phyloP scores from a whole-genome alignment of 306 rosid genomes.

The Trifolium dubium region DNA sequence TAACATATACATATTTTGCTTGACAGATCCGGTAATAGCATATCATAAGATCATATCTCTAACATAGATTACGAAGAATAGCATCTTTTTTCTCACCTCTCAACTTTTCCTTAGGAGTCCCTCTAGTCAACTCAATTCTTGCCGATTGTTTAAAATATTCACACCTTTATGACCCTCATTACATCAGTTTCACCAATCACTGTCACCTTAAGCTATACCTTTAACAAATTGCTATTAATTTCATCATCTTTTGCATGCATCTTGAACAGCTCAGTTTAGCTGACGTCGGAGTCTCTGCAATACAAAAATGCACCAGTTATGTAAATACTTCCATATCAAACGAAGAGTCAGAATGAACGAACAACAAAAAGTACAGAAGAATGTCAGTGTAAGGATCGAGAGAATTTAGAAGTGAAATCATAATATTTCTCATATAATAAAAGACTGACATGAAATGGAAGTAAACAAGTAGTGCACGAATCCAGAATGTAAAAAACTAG shows the following conservation, averaged over 20 bases:
- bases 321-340: slow-evolving; percentile 27
- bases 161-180: slow-evolving; percentile 56
- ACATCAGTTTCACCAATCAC: slow-evolving; percentile 68
- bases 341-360: slow-evolving; percentile 9
- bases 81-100: slow-evolving; percentile 48
- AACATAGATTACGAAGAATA: slow-evolving; percentile 39
- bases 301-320: slow-evolving; percentile 40
- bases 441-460: slow-evolving; percentile 12
- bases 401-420: slow-evolving; percentile 32
- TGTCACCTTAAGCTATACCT: slow-evolving; percentile 29
- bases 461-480: neutral
- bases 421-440: slow-evolving; percentile 39
- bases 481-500: slow-evolving; percentile 52
- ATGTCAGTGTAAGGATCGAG: slow-evolving; percentile 43
- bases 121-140: slow-evolving; percentile 50
- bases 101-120: slow-evolving; percentile 54
- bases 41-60: slow-evolving; percentile 60
- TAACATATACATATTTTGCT: slow-evolving; percentile 31
- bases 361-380: slow-evolving; percentile 41
- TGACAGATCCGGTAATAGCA: slow-evolving; percentile 43
- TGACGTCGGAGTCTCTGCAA: slow-evolving; percentile 67
- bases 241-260: slow-evolving; percentile 62
- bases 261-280: slow-evolving; percentile 59
- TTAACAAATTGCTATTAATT: slow-evolving; percentile 50
- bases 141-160: slow-evolving; percentile 56